Percentiles rank a stretch among this genome's conserved stretches.
phyloP scores from a whole-genome alignment of 2,329 filamentous ascomycete genomes.

The Beauveria sp. region DNA sequence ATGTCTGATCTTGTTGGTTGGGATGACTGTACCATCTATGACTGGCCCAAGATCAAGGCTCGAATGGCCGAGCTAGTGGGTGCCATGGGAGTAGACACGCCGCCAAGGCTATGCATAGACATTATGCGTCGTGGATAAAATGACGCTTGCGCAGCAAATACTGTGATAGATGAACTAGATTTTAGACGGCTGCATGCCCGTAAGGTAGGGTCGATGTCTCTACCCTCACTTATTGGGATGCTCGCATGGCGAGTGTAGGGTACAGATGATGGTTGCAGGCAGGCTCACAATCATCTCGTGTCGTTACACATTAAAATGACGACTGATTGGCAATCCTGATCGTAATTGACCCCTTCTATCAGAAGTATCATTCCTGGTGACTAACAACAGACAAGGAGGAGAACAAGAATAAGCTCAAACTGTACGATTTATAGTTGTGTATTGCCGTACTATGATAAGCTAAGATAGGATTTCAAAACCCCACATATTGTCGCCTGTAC shows the following conservation, averaged over 20 bases:
- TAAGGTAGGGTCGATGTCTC: not conserved
- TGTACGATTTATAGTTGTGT: too few relatives aligned
- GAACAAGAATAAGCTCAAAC: too few relatives aligned
- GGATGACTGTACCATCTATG: conserved; percentile 43
- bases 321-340: too few relatives aligned
- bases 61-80: conserved; percentile 61
- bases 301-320: too few relatives aligned
- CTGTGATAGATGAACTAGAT: not conserved
- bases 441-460: too few relatives aligned
- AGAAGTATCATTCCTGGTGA: too few relatives aligned
- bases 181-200: not conserved
- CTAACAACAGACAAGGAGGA: too few relatives aligned
- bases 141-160: not conserved
- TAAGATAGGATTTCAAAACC: too few relatives aligned
- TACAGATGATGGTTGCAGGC: not conserved
- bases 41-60: conserved; percentile 48
- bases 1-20: conserved; percentile 51
- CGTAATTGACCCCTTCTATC: too few relatives aligned
- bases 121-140: conserved; percentile 26
- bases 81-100: conserved; percentile 53
- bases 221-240: too few relatives aligned
- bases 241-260: not conserved
- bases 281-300: too few relatives aligned
- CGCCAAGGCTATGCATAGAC: conserved; percentile 51
- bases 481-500: too few relatives aligned